Percentiles rank a stretch among this genome's conserved stretches.
Evolutionary conservation across 2,329 filamentous ascomycete species (phyloP).

Genomic region (Chlorencoelia australis): DNA sequence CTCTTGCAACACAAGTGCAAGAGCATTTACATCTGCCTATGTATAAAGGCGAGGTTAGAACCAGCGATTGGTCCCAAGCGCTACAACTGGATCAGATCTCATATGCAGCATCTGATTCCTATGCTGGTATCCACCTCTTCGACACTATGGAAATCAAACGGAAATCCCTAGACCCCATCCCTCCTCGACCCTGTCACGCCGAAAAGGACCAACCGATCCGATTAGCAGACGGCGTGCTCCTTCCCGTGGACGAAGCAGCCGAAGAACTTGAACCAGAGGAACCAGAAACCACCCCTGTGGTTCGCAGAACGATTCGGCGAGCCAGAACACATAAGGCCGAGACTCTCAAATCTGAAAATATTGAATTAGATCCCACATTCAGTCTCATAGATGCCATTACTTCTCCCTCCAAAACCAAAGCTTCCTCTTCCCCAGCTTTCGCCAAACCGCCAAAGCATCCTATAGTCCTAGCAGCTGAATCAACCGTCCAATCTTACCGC

Average conservation of each 20-base stretch:
- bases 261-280: slow-evolving; percentile 20
- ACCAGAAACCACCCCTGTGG: neutral
- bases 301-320: too few relatives aligned
- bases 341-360: too few relatives aligned
- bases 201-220: slow-evolving; percentile 58
- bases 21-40: slow-evolving; percentile 65
- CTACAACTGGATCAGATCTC: slow-evolving; percentile 56
- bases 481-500: slow-evolving; percentile 15
- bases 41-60: slow-evolving; percentile 63
- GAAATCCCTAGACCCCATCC: slow-evolving; percentile 53
- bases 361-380: too few relatives aligned
- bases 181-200: slow-evolving; percentile 57
- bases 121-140: slow-evolving; percentile 67
- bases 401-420: too few relatives aligned
- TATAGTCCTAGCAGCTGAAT: slow-evolving; percentile 18
- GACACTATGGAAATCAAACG: slow-evolving; percentile 61
- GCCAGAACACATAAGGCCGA: too few relatives aligned
- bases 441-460: slow-evolving; percentile 5
- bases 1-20: slow-evolving; percentile 59
- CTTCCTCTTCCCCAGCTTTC: too few relatives aligned
- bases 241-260: slow-evolving; percentile 21
- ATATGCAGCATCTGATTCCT: slow-evolving; percentile 75
- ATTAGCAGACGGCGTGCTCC: slow-evolving; percentile 35
- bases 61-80: slow-evolving; percentile 61
- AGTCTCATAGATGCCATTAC: too few relatives aligned